These are phyloP conservation scores for Diaporthe australafricana DNA, from an alignment of 2,329 filamentous ascomycete genomes.

Conservation along the genomic window DNA sequence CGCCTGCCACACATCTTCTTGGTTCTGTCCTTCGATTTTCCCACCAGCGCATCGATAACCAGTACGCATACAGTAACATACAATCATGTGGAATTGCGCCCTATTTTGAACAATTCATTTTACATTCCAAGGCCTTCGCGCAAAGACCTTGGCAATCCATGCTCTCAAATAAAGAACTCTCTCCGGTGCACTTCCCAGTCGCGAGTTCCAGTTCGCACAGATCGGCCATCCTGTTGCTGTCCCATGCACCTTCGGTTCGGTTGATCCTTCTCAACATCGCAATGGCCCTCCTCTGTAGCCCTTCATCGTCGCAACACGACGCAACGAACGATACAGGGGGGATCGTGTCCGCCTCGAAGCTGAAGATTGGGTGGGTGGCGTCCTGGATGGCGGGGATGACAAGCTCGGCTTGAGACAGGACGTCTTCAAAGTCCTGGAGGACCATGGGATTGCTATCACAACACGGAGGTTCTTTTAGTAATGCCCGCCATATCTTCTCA, in stretches of 20 bases:
- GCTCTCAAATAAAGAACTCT: too few species aligned
- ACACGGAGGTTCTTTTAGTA: neutral
- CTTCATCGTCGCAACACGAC: neutral
- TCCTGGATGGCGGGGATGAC: neutral
- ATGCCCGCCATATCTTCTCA: neutral
- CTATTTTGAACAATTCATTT: neutral
- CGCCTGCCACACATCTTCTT: neutral
- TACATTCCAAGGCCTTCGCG: too few species aligned
- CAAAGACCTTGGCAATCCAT: conserved; percentile 1
- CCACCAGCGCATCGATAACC: neutral
- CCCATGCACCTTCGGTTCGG: conserved; percentile 1
- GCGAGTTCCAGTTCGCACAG: neutral
- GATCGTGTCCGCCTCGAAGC: conserved; percentile 3
- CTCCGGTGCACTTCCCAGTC: neutral
- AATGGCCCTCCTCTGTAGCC: neutral
- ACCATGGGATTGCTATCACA: neutral
- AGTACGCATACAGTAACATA: neutral
- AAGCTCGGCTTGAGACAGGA: neutral
- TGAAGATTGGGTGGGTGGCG: neutral
- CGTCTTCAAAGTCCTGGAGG: neutral
- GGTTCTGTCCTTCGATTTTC: too few species aligned
- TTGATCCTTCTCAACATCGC: conserved; percentile 8
- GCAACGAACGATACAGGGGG: conserved; percentile 6
- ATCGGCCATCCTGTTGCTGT: conserved; percentile 14
- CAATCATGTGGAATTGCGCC: neutral